Conservation (phyloP, 2,329 filamentous ascomycete genomes). For the Aureobasidium sp. region DNA sequence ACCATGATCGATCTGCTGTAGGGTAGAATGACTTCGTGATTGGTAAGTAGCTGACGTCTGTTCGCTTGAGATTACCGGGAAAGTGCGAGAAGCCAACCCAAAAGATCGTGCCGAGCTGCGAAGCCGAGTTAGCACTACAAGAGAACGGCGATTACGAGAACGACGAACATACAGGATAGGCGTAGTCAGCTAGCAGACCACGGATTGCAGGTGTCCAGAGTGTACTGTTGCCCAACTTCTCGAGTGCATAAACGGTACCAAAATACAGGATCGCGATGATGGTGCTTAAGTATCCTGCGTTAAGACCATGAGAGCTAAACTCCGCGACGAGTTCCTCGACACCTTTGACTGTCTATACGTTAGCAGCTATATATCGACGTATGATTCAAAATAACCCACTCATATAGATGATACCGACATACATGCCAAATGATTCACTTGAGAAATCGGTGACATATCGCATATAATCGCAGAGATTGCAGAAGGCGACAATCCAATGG, state of each 20-base stretch:
- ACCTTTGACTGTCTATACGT: background rate
- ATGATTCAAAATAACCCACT: slow-evolving; percentile 29
- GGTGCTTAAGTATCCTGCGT: background rate
- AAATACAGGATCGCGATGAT: background rate
- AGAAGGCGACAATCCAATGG: slow-evolving; percentile 60
- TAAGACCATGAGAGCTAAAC: background rate
- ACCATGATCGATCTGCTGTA: slow-evolving; percentile 50
- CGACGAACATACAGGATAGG: background rate
- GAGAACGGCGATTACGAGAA: too few species aligned
- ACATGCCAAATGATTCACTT: slow-evolving; percentile 58
- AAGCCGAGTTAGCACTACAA: background rate
- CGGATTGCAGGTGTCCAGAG: background rate
- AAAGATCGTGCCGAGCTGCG: background rate
- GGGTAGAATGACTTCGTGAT: slow-evolving; percentile 50
- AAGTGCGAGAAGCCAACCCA: background rate
- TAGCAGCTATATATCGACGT: background rate
- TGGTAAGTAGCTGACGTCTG: background rate
- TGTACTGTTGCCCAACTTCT: background rate
- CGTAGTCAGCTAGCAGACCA: background rate
- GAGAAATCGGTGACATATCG: slow-evolving; percentile 65
- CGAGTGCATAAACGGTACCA: background rate
- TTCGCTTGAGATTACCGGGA: background rate
- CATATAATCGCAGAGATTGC: slow-evolving; percentile 64
- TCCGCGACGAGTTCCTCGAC: background rate
- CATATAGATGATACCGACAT: slow-evolving; percentile 64